Conservation (phyloP, 257 asterid species). For the Ehretia macrophylla region DNA sequence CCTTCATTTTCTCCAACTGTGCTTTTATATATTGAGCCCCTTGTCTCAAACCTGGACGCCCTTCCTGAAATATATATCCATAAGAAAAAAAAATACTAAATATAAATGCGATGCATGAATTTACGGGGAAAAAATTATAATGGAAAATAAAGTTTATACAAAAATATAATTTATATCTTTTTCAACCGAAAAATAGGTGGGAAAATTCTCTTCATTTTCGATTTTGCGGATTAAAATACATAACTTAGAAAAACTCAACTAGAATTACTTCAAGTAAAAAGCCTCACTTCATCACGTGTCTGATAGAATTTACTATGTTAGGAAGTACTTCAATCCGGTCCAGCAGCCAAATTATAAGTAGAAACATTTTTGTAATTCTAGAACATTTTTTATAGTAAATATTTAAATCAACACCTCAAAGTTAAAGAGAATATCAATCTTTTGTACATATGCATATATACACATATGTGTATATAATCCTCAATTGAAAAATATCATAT, state of each 20-base stretch:
- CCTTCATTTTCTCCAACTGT: slow-evolving; percentile 72
- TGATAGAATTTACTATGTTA: not conserved
- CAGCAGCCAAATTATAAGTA: not conserved
- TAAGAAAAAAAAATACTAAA: not conserved
- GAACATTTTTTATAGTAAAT: too few relatives aligned
- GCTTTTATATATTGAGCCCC: slow-evolving; percentile 73
- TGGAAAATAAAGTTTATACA: too few relatives aligned
- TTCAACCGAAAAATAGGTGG: not conserved
- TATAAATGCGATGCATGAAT: too few relatives aligned
- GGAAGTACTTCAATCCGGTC: not conserved
- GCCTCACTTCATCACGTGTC: not conserved
- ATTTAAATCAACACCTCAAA: too few relatives aligned
- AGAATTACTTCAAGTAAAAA: not conserved
- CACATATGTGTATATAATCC: too few relatives aligned
- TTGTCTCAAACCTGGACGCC: slow-evolving; percentile 74
- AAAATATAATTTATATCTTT: too few relatives aligned
- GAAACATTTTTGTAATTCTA: too few relatives aligned
- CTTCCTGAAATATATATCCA: slow-evolving; percentile 45
- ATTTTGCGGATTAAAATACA: not conserved
- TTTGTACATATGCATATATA: too few relatives aligned
- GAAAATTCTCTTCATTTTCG: not conserved
- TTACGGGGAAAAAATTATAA: not conserved
- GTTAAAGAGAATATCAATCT: too few relatives aligned
- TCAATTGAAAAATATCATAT: too few relatives aligned
- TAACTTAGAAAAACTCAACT: too few relatives aligned